Evolutionary conservation across 805 yeast species (phyloP).

Genomic region (Zygoascus biomembranicola): DNA sequence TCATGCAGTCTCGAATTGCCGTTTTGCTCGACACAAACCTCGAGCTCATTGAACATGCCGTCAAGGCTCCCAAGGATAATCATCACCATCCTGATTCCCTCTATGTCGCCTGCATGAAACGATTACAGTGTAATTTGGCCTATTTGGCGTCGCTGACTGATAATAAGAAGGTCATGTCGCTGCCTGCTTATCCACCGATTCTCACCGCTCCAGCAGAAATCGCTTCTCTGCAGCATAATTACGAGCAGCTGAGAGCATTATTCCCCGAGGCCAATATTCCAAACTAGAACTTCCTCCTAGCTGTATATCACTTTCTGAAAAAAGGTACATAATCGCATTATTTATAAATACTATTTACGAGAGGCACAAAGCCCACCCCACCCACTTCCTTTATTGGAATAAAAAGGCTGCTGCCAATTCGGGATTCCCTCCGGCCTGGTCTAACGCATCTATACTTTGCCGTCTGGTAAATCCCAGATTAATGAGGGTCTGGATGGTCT

Average conservation of each 20-base stretch:
- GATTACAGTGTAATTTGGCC: conserved; percentile 29
- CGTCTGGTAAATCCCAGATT: conserved; percentile 62
- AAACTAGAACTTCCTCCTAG: neutral
- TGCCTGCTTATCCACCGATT: conserved; percentile 24
- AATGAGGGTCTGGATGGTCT: conserved; percentile 39
- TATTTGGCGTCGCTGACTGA: conserved; percentile 28
- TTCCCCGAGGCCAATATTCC: neutral
- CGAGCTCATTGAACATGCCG: conserved; percentile 22
- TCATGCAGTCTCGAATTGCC: conserved; percentile 18
- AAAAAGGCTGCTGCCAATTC: conserved; percentile 81
- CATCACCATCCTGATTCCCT: conserved; percentile 13
- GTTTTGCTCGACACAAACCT: conserved; percentile 26
- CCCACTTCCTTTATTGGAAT: conserved; percentile 29
- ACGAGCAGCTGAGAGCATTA: conserved; percentile 16
- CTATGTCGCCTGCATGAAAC: conserved; percentile 23
- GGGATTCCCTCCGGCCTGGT: conserved; percentile 62
- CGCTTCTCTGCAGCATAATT: conserved; percentile 26
- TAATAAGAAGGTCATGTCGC: conserved; percentile 15
- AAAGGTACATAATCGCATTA: neutral
- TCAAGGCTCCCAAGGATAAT: conserved; percentile 8
- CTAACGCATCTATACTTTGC: conserved; percentile 59
- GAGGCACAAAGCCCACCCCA: too few species aligned
- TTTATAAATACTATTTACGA: neutral
- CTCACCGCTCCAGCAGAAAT: conserved; percentile 25
- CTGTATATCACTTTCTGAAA: neutral